Evolutionary conservation across 106 monocot genomes (phyloP).

Genomic region (Phalaenopsis equestris): DNA sequence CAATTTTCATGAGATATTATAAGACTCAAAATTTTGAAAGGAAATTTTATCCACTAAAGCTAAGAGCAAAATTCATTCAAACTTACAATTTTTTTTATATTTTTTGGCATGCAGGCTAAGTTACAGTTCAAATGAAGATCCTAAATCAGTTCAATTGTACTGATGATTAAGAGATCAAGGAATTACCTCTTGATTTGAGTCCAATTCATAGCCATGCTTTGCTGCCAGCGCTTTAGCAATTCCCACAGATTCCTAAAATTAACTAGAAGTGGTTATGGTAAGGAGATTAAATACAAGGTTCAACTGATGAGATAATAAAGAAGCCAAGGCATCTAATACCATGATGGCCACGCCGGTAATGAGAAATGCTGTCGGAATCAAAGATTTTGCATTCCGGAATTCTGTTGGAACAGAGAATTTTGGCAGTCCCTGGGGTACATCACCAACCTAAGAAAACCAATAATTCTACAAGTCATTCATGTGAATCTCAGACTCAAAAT

Average conservation of each 20-base stretch:
- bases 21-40: too few species aligned
- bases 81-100: not conserved
- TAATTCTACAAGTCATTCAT: not conserved
- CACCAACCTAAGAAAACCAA: constrained; percentile 68
- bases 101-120: not conserved
- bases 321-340: constrained; percentile 32
- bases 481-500: not conserved
- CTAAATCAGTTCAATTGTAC: not conserved
- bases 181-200: constrained; percentile 94
- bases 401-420: constrained; percentile 75
- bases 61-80: too few species aligned
- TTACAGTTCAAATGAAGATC: not conserved
- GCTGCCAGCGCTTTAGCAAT: constrained; percentile 99
- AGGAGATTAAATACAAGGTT: constrained; percentile 6
- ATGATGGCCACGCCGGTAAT: constrained; percentile 98
- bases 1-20: too few species aligned
- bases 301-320: constrained; percentile 6
- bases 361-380: constrained; percentile 84
- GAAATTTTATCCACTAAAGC: too few species aligned
- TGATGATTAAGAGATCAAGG: not conserved
- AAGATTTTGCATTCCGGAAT: constrained; percentile 73
- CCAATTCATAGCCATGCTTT: constrained; percentile 98
- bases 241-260: constrained; percentile 86
- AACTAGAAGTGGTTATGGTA: not conserved
- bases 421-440: constrained; percentile 94